Conservation (phyloP, 192 early-diverging fungal genomes). For the Linnemannia zychae region DNA sequence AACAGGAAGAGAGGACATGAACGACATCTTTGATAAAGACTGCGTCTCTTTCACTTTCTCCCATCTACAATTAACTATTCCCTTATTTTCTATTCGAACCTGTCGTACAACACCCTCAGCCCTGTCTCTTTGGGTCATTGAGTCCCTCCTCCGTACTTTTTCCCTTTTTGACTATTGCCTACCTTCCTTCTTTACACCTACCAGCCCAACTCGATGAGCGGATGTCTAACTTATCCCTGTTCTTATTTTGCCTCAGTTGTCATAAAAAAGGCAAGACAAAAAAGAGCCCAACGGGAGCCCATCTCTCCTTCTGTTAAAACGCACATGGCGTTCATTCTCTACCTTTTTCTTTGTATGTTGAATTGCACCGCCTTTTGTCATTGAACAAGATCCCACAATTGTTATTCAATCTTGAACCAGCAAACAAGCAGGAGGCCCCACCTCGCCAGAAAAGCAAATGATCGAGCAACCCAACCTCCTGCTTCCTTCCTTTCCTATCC, state of each 20-base stretch:
- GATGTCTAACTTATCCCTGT: not conserved
- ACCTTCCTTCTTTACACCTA: not conserved
- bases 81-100: not conserved
- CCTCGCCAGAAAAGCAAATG: not conserved
- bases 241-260: not conserved
- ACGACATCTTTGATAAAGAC: too few relatives aligned
- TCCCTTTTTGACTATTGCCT: not conserved
- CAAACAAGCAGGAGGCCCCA: too few relatives aligned
- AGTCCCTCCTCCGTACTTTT: conserved; percentile 1
- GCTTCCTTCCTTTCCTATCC: not conserved
- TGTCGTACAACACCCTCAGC: not conserved
- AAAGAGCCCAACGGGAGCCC: not conserved
- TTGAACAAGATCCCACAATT: not conserved
- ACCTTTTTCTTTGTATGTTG: not conserved
- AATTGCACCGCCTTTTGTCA: not conserved
- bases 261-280: not conserved
- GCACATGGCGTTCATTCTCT: not conserved
- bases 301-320: not conserved
- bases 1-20: too few relatives aligned
- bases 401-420: not conserved
- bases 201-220: not conserved
- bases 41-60: not conserved
- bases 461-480: not conserved
- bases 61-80: not conserved
- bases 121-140: not conserved